Conservation (phyloP, 1,284 basidiomycete genomes). For the Rhodofomes roseus region DNA sequence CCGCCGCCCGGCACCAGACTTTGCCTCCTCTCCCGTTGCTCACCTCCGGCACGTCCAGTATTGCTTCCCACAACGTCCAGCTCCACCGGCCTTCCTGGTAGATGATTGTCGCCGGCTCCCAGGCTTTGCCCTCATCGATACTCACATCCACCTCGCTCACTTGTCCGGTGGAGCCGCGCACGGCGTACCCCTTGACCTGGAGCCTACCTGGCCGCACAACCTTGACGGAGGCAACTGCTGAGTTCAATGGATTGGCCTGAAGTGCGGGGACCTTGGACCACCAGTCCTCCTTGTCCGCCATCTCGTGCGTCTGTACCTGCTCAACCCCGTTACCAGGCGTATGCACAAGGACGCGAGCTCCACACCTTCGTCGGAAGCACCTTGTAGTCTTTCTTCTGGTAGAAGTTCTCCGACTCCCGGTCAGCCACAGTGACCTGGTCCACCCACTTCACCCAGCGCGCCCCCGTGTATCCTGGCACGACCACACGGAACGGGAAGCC, state of each 20-base stretch:
- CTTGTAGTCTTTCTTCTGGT: conserved; percentile 67
- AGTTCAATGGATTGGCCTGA: conserved; percentile 60
- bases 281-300: conserved; percentile 31
- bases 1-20: conserved; percentile 40
- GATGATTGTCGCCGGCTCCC: conserved; percentile 48
- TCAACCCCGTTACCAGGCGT: neutral
- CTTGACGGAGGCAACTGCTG: conserved; percentile 43
- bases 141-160: conserved; percentile 50
- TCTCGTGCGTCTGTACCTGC: conserved; percentile 29
- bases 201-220: conserved; percentile 23
- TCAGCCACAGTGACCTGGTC: conserved; percentile 53
- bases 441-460: conserved; percentile 79
- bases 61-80: conserved; percentile 64
- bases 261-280: conserved; percentile 53
- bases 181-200: conserved; percentile 56
- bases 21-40: conserved; percentile 7
- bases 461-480: conserved; percentile 68
- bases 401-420: conserved; percentile 60
- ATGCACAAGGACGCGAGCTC: neutral
- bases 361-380: conserved; percentile 53
- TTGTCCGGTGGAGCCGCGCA: conserved; percentile 43
- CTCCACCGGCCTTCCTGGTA: conserved; percentile 67
- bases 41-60: conserved; percentile 26
- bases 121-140: conserved; percentile 46
- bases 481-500: conserved; percentile 70